phyloP scores from a whole-genome alignment of 1,139 yeast genomes.

The Suhomyces atakaporum region DNA sequence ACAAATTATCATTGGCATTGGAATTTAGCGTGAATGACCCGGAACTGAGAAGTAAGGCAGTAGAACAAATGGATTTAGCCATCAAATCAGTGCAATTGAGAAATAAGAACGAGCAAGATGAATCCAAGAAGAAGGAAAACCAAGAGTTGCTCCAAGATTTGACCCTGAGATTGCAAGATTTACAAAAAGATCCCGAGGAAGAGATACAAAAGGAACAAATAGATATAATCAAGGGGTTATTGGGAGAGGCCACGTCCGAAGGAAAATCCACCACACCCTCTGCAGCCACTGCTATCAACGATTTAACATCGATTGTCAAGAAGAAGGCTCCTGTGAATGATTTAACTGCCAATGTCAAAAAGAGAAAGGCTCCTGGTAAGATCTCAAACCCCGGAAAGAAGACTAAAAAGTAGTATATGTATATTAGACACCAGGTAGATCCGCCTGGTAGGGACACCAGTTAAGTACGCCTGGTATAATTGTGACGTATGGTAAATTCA shows the following conservation, averaged over 20 bases:
- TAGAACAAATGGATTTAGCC: constrained; percentile 60
- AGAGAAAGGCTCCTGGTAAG: constrained; percentile 14
- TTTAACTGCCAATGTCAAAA: constrained; percentile 13
- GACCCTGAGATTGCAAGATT: constrained; percentile 51
- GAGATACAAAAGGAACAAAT: constrained; percentile 57
- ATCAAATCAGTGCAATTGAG: constrained; percentile 59
- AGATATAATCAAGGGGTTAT: constrained; percentile 60
- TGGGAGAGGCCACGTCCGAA: constrained; percentile 49
- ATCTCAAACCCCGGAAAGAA: constrained; percentile 5
- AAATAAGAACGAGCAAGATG: constrained; percentile 29
- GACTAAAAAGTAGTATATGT: constrained; percentile 6
- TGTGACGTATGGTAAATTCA: too few relatives aligned
- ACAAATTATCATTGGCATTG: constrained; percentile 75
- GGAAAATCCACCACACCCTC: constrained; percentile 9
- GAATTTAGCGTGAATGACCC: constrained; percentile 67
- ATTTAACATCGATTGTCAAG: constrained; percentile 37
- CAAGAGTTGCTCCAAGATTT: constrained; percentile 56
- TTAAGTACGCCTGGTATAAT: too few relatives aligned
- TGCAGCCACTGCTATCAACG: constrained; percentile 30
- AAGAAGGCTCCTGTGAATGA: constrained; percentile 24
- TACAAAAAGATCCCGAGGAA: constrained; percentile 53
- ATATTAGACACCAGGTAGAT: too few relatives aligned
- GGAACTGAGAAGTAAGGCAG: constrained; percentile 51
- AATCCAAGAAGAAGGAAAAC: constrained; percentile 43
- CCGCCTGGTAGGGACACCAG: too few relatives aligned